Evolutionary conservation across 2,329 filamentous ascomycete species (phyloP).

Genomic region (Bipolaris gigantea): DNA sequence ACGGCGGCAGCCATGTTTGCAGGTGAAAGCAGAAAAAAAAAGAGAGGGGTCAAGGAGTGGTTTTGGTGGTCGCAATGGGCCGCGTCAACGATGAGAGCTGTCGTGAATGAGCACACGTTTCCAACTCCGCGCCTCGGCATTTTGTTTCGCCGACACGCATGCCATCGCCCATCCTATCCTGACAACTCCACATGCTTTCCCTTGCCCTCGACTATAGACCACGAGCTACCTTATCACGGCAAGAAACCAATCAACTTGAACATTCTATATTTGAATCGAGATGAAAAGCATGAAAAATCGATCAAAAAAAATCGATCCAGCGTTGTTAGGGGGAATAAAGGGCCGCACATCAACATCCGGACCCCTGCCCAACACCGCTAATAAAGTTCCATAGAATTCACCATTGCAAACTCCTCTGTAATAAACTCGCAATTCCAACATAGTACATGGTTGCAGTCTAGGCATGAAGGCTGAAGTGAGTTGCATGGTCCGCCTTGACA

Average conservation of each 20-base stretch:
- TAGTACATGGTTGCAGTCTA: background rate
- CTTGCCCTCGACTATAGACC: background rate
- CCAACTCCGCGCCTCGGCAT: conserved; percentile 27
- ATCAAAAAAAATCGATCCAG: background rate
- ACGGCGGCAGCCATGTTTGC: conserved; percentile 43
- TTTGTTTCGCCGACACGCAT: conserved; percentile 24
- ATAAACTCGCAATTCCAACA: background rate
- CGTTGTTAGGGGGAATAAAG: background rate
- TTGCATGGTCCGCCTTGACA: background rate
- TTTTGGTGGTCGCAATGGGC: conserved; percentile 34
- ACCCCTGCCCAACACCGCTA: background rate
- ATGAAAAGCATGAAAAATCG: no score
- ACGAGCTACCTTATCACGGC: background rate
- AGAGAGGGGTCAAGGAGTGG: conserved; percentile 22
- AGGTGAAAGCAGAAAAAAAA: conserved; percentile 20
- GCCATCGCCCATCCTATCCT: conserved; percentile 5
- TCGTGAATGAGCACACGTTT: conserved; percentile 32
- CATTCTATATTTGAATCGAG: background rate
- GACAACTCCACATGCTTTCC: background rate
- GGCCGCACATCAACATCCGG: background rate
- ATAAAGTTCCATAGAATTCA: background rate
- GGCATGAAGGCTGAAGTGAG: background rate
- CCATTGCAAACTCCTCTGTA: background rate
- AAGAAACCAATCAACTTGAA: background rate
- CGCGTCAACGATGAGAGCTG: conserved; percentile 36